phyloP scores from a whole-genome alignment of 164 flowering plant genomes.

The Piper longum region DNA sequence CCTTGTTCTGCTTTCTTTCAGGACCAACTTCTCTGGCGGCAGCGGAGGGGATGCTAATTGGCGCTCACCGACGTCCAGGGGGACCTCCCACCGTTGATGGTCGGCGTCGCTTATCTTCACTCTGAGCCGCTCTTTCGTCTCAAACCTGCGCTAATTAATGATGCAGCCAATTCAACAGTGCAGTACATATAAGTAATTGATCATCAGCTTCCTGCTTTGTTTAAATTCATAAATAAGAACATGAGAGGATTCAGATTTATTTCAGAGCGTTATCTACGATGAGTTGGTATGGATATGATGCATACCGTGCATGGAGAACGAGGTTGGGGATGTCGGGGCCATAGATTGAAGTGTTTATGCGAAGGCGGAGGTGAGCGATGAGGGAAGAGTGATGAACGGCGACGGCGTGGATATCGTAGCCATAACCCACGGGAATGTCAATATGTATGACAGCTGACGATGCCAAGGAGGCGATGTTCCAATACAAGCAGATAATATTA shows the following conservation, averaged over 20 bases:
- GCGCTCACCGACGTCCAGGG: slow-evolving; percentile 28
- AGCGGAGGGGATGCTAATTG: slow-evolving; percentile 14
- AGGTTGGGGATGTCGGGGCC: slow-evolving; percentile 36
- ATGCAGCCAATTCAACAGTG: too few species aligned
- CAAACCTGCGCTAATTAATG: slow-evolving; percentile 26
- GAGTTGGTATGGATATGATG: background rate
- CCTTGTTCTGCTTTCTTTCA: background rate
- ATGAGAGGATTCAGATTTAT: background rate
- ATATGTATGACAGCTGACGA: background rate
- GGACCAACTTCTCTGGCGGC: slow-evolving; percentile 7
- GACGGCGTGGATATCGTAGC: slow-evolving; percentile 20
- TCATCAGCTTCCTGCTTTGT: too few species aligned
- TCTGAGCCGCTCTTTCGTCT: slow-evolving; percentile 39
- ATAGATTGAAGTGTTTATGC: slow-evolving; percentile 19
- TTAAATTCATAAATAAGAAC: background rate
- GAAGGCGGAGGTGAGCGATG: slow-evolving; percentile 20
- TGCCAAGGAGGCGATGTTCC: background rate
- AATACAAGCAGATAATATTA: too few species aligned
- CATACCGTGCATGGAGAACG: slow-evolving; percentile 6
- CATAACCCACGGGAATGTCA: slow-evolving; percentile 17
- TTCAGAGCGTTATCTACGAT: background rate
- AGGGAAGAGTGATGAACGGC: slow-evolving; percentile 16
- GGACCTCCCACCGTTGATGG: slow-evolving; percentile 58
- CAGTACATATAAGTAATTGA: too few species aligned
- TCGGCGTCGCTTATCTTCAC: slow-evolving; percentile 43